phyloP scores from a whole-genome alignment of 768 basidiomycete species.

The Tricholoma furcatifolium region DNA sequence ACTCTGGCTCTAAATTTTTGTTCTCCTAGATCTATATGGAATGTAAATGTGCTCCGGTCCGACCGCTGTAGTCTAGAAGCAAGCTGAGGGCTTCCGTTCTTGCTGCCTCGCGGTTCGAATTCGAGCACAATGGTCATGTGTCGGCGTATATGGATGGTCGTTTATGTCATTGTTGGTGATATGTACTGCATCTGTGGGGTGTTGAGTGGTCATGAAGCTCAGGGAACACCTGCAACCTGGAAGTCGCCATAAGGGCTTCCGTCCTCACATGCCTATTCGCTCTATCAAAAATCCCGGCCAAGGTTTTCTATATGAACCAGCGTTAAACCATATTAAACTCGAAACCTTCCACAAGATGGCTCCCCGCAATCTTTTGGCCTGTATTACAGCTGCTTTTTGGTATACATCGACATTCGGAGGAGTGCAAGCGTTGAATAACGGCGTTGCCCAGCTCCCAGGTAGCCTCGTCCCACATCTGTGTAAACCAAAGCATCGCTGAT shows the following conservation, averaged over 20 bases:
- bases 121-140: neutral
- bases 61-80: too few relatives aligned
- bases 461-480: slow-evolving; percentile 10
- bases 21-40: too few relatives aligned
- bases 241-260: neutral
- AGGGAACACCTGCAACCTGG: neutral
- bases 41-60: too few relatives aligned
- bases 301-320: neutral
- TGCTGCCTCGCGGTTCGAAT: too few relatives aligned
- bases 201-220: neutral
- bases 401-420: slow-evolving; percentile 10
- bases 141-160: neutral
- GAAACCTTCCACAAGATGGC: slow-evolving; percentile 17
- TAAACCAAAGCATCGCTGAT: neutral
- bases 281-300: neutral
- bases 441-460: slow-evolving; percentile 41
- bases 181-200: too few relatives aligned
- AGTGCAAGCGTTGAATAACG: slow-evolving; percentile 24
- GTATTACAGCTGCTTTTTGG: slow-evolving; percentile 14
- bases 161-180: too few relatives aligned
- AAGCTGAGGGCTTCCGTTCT: too few relatives aligned
- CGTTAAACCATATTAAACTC: neutral
- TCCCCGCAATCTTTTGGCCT: slow-evolving; percentile 20
- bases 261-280: neutral
- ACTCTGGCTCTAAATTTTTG: too few relatives aligned